Evolutionary conservation across 1,284 basidiomycete genomes (phyloP).

Genomic region (Filobasidium uniguttulatum): DNA sequence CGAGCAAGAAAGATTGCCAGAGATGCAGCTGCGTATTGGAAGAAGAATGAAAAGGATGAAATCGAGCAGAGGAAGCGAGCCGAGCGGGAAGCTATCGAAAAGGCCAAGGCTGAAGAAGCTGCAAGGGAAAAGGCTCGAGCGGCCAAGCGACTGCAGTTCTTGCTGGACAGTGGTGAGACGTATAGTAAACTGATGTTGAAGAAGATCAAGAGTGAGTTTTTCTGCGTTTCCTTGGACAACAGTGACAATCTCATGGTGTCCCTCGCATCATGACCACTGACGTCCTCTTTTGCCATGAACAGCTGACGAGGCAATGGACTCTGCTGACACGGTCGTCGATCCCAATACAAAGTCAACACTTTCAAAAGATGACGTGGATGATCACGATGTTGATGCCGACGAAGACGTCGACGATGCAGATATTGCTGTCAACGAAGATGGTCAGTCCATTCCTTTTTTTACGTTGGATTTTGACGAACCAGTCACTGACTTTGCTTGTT

Average conservation of each 20-base stretch:
- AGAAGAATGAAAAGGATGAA: conserved; percentile 89
- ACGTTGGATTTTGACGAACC: too few relatives aligned
- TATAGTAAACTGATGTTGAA: conserved; percentile 99
- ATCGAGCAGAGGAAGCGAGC: conserved; percentile 83
- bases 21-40: conserved; percentile 71
- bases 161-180: conserved; percentile 97
- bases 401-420: conserved; percentile 52
- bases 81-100: conserved; percentile 82
- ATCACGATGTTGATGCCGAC: conserved; percentile 40
- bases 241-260: background rate
- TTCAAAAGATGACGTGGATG: conserved; percentile 6
- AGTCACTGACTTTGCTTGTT: too few relatives aligned
- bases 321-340: conserved; percentile 25
- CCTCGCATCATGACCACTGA: conserved; percentile 3
- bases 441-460: background rate
- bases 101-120: conserved; percentile 88
- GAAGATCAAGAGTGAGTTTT: conserved; percentile 78
- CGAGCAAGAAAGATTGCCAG: conserved; percentile 60
- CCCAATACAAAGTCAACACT: too few relatives aligned
- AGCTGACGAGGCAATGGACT: conserved; percentile 71
- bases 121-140: conserved; percentile 88
- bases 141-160: conserved; percentile 93
- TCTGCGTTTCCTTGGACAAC: background rate
- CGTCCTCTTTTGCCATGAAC: conserved; percentile 13
- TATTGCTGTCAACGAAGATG: conserved; percentile 68